These are phyloP conservation scores for rapeseed (Brassica napus) DNA, from an alignment of 345 rosid species.

Conservation along the genomic window DNA sequence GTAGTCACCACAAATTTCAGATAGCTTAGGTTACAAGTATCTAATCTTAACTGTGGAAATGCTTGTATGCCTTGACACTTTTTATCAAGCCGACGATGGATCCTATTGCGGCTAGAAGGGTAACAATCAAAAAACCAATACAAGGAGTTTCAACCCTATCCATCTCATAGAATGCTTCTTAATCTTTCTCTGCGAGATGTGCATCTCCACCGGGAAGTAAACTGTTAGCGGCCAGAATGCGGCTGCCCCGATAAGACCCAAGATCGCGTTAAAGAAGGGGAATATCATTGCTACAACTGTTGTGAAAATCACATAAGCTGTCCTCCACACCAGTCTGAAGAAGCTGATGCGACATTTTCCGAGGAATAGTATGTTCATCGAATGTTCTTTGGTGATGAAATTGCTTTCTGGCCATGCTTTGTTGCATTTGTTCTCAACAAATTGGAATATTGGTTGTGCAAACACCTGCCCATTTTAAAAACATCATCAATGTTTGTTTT, in stretches of 20 bases:
- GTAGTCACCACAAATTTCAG: neutral
- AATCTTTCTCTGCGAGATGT: constrained; percentile 57
- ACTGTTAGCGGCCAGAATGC: constrained; percentile 89
- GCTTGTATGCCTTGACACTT: constrained; percentile 62
- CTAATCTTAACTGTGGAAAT: constrained; percentile 45
- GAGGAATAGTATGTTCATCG: constrained; percentile 39
- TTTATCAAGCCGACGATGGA: constrained; percentile 63
- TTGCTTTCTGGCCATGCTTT: constrained; percentile 61
- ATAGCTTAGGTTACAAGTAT: neutral
- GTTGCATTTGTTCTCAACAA: constrained; percentile 53
- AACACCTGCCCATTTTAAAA: constrained; percentile 54
- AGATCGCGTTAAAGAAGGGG: constrained; percentile 84
- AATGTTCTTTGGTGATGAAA: constrained; percentile 57
- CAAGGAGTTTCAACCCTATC: constrained; percentile 64
- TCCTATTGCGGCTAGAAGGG: constrained; percentile 64
- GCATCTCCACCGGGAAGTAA: constrained; percentile 82
- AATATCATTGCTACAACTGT: constrained; percentile 72
- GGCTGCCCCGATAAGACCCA: constrained; percentile 79
- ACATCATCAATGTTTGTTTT: neutral
- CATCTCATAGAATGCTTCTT: constrained; percentile 58
- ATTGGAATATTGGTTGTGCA: constrained; percentile 61
- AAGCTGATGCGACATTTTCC: constrained; percentile 55
- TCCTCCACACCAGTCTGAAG: constrained; percentile 78
- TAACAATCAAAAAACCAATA: constrained; percentile 54
- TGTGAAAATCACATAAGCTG: constrained; percentile 60